phyloP scores from a whole-genome alignment of 108 stramenopile genomes.

The Cyclostephanos tholiformis region DNA sequence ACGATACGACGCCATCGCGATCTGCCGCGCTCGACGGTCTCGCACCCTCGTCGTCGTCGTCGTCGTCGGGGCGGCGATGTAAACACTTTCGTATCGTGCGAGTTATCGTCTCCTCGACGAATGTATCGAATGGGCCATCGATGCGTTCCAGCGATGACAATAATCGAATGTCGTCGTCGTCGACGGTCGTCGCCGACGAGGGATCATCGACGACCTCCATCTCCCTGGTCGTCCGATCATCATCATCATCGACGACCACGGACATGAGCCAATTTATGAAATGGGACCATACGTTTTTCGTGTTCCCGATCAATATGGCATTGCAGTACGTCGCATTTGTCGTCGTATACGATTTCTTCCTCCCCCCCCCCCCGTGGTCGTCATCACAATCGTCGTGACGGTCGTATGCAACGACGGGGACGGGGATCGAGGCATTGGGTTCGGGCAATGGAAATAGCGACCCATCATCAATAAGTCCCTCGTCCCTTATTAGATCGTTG shows the following conservation, averaged over 20 bases:
- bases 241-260: too few species aligned
- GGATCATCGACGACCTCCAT: not conserved
- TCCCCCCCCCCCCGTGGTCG: constrained; percentile 7
- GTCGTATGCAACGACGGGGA: not conserved
- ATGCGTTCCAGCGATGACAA: not conserved
- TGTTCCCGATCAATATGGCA: constrained; percentile 56
- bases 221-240: constrained; percentile 25
- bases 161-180: constrained; percentile 1
- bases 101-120: constrained; percentile 20
- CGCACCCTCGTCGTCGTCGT: too few species aligned
- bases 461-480: constrained; percentile 49
- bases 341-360: not conserved
- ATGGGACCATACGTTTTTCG: constrained; percentile 46
- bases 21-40: too few species aligned
- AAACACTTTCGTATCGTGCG: constrained; percentile 1
- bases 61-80: not conserved
- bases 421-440: constrained; percentile 14
- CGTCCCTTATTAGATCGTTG: constrained; percentile 46
- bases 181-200: not conserved
- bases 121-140: constrained; percentile 52
- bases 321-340: constrained; percentile 19
- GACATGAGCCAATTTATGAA: constrained; percentile 50
- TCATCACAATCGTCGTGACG: not conserved
- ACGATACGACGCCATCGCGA: too few species aligned
- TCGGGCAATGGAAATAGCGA: constrained; percentile 46